Base-by-base conservation (phyloP, 768 basidiomycete species). In the Coprinopsis sp. region DNA sequence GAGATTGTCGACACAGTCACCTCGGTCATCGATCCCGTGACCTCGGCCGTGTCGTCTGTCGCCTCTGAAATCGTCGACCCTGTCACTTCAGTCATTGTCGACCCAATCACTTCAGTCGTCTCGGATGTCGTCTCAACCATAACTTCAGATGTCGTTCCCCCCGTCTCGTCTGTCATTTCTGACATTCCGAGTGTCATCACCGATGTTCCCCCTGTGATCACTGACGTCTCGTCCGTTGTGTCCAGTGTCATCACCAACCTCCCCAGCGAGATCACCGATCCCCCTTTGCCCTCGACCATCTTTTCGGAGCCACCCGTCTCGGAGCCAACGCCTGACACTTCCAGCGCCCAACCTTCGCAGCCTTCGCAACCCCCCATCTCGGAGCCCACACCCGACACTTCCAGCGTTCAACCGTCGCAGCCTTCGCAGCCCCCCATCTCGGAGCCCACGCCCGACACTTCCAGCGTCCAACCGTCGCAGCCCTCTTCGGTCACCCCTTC, bases 51-150 rank as follows among this genome's bases (percentile, higher is more conserved):
- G 34, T 36, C 34, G 13, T 36, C 34, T 6, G 16, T 36, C 34
- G 27, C 37, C 28, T 27, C 24, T 16, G 2, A 16, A 7, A 47
- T 56, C 27, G 63, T 61, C 44, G 57, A 58, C 18, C 71, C 72
- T 0, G 56, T 64, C 37, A 76, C 73, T 28, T 36, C 34, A 18
- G 36, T 29, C 2, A 33, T 29, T 30, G 19, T 29, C 12, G 25
- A 36, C 23, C 18, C 25, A 14, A 21, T 28, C 34, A 37, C 33
- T 18, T 25, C 46, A 3, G 36, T 31, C 1, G 21, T 40, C 13
- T n/a, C n/a, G n/a, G n/a, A n/a, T n/a, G 24, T 31, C 48, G 16
- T 25, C 4, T 13, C 21, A 3, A 19, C 33, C 0, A n/a, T 30
- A 2, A 4, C 23, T 5, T 45, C 44, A n/a, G 22, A n/a, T 4